Percentiles rank a stretch among this genome's conserved stretches.
Conservation (phyloP, 345 rosid species). For the Rhodamnia argentea region DNA sequence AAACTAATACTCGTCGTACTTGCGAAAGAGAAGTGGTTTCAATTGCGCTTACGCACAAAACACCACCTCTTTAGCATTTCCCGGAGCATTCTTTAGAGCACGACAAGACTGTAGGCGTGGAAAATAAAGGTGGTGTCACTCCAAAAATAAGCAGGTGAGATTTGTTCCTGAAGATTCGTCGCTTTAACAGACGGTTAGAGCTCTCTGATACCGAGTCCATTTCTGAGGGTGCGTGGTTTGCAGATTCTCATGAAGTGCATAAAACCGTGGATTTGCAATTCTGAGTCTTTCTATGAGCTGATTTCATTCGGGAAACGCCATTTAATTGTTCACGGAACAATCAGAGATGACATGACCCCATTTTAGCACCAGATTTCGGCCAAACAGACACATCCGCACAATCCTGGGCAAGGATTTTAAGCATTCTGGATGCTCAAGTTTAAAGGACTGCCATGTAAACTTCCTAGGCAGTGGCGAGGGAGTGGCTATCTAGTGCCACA, state of each 20-base stretch:
- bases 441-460: background rate
- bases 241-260: background rate
- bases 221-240: background rate
- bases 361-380: background rate
- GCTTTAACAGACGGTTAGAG: background rate
- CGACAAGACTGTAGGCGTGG: background rate
- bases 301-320: background rate
- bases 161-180: background rate
- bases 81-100: background rate
- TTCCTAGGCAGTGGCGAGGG: background rate
- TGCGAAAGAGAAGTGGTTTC: background rate
- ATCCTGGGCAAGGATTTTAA: background rate
- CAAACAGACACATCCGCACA: background rate
- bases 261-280: background rate
- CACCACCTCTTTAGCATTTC: background rate
- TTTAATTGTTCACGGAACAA: background rate
- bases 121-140: background rate
- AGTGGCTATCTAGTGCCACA: background rate
- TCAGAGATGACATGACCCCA: background rate
- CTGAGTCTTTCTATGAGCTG: background rate
- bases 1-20: background rate
- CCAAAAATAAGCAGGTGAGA: background rate
- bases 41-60: background rate
- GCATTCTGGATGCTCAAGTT: background rate
- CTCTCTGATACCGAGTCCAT: background rate